Evolutionary conservation across 495 filamentous ascomycete species (phyloP).

Genomic region (Talaromyces borbonicus): DNA sequence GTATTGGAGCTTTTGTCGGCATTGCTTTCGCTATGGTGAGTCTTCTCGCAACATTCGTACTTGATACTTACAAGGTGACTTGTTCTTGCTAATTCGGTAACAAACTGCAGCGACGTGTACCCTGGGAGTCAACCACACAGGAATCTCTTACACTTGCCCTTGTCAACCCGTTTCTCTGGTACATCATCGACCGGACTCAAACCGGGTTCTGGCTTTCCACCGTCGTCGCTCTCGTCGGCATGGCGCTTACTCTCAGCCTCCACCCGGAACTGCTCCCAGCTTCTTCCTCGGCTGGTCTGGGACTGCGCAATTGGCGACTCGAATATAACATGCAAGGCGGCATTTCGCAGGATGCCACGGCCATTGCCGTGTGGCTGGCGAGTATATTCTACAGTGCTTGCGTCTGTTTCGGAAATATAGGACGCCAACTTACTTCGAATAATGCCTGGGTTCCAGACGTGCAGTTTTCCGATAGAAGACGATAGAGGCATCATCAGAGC

Average conservation of each 20-base stretch:
- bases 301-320: slow-evolving; percentile 10
- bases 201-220: slow-evolving; percentile 70
- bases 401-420: slow-evolving; percentile 95
- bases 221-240: slow-evolving; percentile 61
- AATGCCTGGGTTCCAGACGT: slow-evolving; percentile 1
- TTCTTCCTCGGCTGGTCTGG: slow-evolving; percentile 33
- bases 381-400: slow-evolving; percentile 90
- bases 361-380: slow-evolving; percentile 75
- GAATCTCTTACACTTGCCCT: slow-evolving; percentile 84
- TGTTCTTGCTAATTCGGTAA: slow-evolving; percentile 8
- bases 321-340: slow-evolving; percentile 41
- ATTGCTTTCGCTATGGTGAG: slow-evolving; percentile 93
- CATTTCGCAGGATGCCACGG: slow-evolving; percentile 65
- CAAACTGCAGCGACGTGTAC: slow-evolving; percentile 56
- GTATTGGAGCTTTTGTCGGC: slow-evolving; percentile 88
- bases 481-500: neutral
- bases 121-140: slow-evolving; percentile 91
- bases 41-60: too few relatives aligned
- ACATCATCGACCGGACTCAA: slow-evolving; percentile 81
- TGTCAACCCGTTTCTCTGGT: slow-evolving; percentile 92
- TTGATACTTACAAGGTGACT: too few relatives aligned
- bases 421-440: slow-evolving; percentile 59
- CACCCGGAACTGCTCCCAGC: slow-evolving; percentile 69
- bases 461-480: neutral
- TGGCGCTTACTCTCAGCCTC: slow-evolving; percentile 58